Base-by-base conservation (phyloP, 2,329 filamentous ascomycete genomes). In the Fusarium bulbicola region DNA sequence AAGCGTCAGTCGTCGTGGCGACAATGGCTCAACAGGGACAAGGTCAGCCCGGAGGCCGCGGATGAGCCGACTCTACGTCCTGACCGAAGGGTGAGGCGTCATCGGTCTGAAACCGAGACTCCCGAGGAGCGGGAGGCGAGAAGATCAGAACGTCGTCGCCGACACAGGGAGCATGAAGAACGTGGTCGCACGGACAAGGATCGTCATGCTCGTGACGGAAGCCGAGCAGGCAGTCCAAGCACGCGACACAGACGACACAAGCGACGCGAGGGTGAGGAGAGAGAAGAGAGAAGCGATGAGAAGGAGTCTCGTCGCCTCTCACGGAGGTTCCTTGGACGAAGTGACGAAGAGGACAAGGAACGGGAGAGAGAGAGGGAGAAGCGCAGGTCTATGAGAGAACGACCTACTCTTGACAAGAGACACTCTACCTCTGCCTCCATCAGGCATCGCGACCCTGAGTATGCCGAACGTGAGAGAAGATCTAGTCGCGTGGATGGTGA, bases 1-100 rank as follows among this genome's bases (percentile, higher is more conserved):
- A 68, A 68, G 63, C 65, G 65, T 68, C 63, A 62, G 37, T 68
- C 65, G 36, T 68, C 65, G 46, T 68, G 65, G 65, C 63, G 65
- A 49, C 42, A 58, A 54, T 68, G 65, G 65, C 65, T 67, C 45
- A 68, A 47, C 56, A 47, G 63, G 42, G 65, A 68, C 37, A 68
- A 61, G 32, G 36, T 39, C 42, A 59, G 66, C 26, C 64, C 62
- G 21, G 65, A 68, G 46, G 56, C 59, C n/a, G 50, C 63, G 24
- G 65, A 49, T 60, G 54, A 62, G 24, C 46, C 50, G 24, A 39
- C 65, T 39, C 56, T 68, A 39, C 63, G 63, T 37, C 50, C 46
- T 54, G 65, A 68, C 26, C 59, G 43, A 28, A 68, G 60, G 56
- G 54, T 46, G 18, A 54, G 43, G 15, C 63, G 40, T 49, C 65